Base-by-base conservation (phyloP, 805 yeast species). In the Nakazawaea wyomingensis region DNA sequence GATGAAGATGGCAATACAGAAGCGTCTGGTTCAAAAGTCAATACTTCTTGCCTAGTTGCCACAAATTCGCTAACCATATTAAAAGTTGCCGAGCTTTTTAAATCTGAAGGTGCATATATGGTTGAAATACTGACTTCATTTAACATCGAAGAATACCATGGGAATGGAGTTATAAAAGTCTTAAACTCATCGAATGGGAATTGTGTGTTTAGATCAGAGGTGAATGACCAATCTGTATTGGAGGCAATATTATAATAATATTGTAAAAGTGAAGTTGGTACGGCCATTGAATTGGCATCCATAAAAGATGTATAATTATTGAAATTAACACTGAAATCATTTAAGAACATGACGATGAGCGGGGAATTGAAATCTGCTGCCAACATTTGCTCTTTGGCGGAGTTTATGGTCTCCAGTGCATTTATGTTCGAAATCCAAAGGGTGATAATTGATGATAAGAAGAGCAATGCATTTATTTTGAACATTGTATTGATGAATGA, bases 301-400 rank as follows among this genome's bases (percentile, higher is more conserved):
- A 69, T 61, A 28, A 62, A 65, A 1, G 68, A 60, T 1, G 64
- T 59, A 41, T 68, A 69, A 1, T 47, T 36, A 13, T 45, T 46
- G 33, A 55, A 52, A n/a, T 58, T 52, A 1, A 45, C 27, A 5
- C 52, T 51, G 39, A 65, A 59, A 48, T 68, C 67, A 10, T 51
- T 27, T 13, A 68, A 30, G 32, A 67, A 62, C 2, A 48, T 59
- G 5, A 57, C 47, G 28, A 67, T 51, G 34, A 66, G 56, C 0
- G 55, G 41, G 19, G 56, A 41, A 47, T 66, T 68, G 6, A 55
- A 53, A 14, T 48, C 46, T 3, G 66, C 57, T 3, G 72, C 73
- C 11, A 53, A 44, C 2, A 47, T 37, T 10, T 54, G 48, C 44
- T 64, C 64, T 32, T 54, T 53, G 4, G 45, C 44, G 5, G 54